Evolutionary conservation across 2,329 filamentous ascomycete species (phyloP), one percentile per base, ranked within the genome.

Genomic region (Calonectria hawksworthii): DNA sequence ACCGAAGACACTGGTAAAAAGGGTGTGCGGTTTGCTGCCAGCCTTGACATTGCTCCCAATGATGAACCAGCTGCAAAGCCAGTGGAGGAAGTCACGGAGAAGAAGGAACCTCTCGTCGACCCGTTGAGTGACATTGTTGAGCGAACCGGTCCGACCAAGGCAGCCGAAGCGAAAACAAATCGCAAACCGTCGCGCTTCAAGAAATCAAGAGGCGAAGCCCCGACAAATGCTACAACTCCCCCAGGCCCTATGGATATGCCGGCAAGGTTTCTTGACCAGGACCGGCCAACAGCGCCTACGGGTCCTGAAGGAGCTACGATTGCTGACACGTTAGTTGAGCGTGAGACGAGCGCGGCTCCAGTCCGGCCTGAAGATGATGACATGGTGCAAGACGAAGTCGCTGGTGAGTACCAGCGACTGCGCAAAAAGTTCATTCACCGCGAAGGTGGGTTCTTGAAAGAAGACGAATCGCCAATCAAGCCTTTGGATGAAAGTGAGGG

Each of bases 361-460:
- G 72, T 78, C n/a, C 73, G 79, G 74, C 91, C 92, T 0, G 91
- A 94, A 78, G 93, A 98, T 7, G 89, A 92, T 26, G 78, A 80
- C n/a, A 87, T 96, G 36, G 88, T 96, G 66, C 90, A 94, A 68
- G 92, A 94, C 76, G 94, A 98, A 83, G 92, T 98, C 18, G 93
- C 94, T 10, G 91, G 92, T 47, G 94, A 98, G 82, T 98, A 98
- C 84, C 94, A 98, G 83, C 92, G 92, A 56, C 89, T 95, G 84
- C 93, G 96, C 26, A 98, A 96, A 83, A 92, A 91, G 80, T 93
- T 98, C 85, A 96, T 98, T 69, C 92, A 95, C 78, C 91, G 93
- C 79, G 92, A 97, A 80, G 96, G 96, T 67, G 96, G 96, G 4
- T 98, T 98, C 83, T 86, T 94, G 80, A 90, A 92, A 72, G 91